Evolutionary conservation across 2,329 filamentous ascomycete species (phyloP).

Genomic region (Thermomyces lanuginosus): DNA sequence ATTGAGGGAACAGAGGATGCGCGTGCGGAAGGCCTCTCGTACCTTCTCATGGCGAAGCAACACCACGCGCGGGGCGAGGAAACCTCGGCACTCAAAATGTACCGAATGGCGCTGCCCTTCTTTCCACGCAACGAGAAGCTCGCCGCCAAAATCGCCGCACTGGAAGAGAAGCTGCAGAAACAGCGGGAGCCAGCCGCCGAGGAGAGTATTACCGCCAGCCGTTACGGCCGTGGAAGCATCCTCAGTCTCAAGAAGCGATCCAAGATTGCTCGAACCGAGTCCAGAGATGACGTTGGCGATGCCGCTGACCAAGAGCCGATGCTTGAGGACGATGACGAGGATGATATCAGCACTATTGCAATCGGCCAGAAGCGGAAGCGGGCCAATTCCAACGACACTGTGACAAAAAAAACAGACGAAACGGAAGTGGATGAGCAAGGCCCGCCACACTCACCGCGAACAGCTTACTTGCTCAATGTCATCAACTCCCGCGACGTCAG

Average conservation of each 20-base stretch:
- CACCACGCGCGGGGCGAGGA: conserved; percentile 74
- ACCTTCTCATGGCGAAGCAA: conserved; percentile 79
- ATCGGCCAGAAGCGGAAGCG: conserved; percentile 13
- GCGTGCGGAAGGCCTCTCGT: conserved; percentile 67
- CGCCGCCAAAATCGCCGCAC: conserved; percentile 36
- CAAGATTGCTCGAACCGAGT: conserved; percentile 10
- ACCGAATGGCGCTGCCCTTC: conserved; percentile 65
- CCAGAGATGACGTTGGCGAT: conserved; percentile 17
- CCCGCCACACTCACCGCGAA: conserved; percentile 23
- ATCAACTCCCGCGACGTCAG: conserved; percentile 31
- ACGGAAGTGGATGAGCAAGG: conserved; percentile 8
- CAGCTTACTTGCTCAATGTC: conserved; percentile 27
- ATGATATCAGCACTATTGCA: conserved; percentile 11
- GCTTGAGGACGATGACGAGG: conserved; percentile 17
- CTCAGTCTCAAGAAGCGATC: conserved; percentile 16
- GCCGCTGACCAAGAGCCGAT: conserved; percentile 19
- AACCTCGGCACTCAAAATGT: conserved; percentile 63
- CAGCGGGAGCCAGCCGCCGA: conserved; percentile 9
- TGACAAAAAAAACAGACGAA: conserved; percentile 6
- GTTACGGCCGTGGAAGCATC: conserved; percentile 16
- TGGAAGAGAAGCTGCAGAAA: conserved; percentile 35
- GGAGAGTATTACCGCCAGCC: conserved; percentile 9
- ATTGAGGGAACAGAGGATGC: conserved; percentile 62
- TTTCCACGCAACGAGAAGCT: conserved; percentile 75
- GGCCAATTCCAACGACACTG: conserved; percentile 12